Evolutionary conservation across 495 filamentous ascomycete species (phyloP).

Genomic region (Aspergillus carlsbadensis): DNA sequence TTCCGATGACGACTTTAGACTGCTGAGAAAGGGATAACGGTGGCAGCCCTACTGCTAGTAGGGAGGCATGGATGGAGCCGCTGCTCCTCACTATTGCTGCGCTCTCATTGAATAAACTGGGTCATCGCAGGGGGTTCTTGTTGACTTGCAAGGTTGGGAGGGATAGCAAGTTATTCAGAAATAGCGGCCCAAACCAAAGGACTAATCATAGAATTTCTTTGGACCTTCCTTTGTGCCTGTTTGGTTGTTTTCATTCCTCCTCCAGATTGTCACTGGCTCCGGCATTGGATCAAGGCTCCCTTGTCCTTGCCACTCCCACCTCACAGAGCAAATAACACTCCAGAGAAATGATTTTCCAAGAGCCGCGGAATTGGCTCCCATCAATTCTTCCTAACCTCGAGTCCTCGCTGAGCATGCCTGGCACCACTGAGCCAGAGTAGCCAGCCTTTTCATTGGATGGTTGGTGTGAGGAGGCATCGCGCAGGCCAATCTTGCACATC

Average conservation of each 20-base stretch:
- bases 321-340: background rate
- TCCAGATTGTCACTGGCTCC: background rate
- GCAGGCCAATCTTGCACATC: conserved; percentile 16
- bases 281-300: background rate
- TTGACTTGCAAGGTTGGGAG: conserved; percentile 9
- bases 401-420: background rate
- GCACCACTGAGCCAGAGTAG: conserved; percentile 1
- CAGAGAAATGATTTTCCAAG: background rate
- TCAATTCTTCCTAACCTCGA: too few species aligned
- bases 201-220: conserved; percentile 3
- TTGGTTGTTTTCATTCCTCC: background rate
- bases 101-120: conserved; percentile 15
- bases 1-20: background rate
- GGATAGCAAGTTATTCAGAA: conserved; percentile 9
- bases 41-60: background rate
- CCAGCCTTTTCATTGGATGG: conserved; percentile 19
- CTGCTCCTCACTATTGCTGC: background rate
- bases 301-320: conserved; percentile 4
- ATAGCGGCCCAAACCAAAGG: conserved; percentile 18
- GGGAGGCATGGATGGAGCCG: conserved; percentile 15
- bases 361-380: background rate
- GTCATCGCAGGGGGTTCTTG: conserved; percentile 18
- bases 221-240: background rate
- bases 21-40: conserved; percentile 20
- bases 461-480: conserved; percentile 17